Evolutionary conservation across 805 yeast genomes (phyloP).

Genomic region (Teunomyces aglyptinius): DNA sequence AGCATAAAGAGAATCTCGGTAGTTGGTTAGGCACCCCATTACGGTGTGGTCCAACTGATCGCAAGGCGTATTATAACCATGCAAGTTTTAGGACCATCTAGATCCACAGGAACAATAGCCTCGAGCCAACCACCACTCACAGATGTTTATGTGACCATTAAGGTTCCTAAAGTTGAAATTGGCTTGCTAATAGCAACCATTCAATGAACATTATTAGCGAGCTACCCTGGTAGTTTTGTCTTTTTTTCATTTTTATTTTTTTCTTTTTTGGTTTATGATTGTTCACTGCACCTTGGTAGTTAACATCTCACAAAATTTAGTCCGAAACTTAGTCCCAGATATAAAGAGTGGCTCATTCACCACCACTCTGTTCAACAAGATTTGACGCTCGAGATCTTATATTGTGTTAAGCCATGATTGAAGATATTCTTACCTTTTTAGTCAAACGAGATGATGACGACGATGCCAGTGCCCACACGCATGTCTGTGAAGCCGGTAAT

Average conservation of each 20-base stretch:
- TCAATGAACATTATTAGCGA: no score
- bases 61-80: no score
- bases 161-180: neutral
- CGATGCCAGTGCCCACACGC: neutral
- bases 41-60: no score
- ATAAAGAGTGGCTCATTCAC: neutral
- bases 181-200: neutral
- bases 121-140: no score
- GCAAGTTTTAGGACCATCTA: no score
- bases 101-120: no score
- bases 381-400: neutral
- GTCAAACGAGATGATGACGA: conserved; percentile 17
- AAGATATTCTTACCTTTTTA: conserved; percentile 7
- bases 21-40: neutral
- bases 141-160: neutral
- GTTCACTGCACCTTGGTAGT: neutral
- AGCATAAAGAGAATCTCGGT: neutral
- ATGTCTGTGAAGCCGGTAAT: conserved; percentile 37
- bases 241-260: no score
- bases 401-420: neutral
- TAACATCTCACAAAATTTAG: neutral
- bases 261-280: no score
- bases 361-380: neutral
- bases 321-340: neutral
- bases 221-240: neutral